These are phyloP conservation scores for Baorangia bicolor DNA, from an alignment of 768 basidiomycete genomes.

Conservation along the genomic window DNA sequence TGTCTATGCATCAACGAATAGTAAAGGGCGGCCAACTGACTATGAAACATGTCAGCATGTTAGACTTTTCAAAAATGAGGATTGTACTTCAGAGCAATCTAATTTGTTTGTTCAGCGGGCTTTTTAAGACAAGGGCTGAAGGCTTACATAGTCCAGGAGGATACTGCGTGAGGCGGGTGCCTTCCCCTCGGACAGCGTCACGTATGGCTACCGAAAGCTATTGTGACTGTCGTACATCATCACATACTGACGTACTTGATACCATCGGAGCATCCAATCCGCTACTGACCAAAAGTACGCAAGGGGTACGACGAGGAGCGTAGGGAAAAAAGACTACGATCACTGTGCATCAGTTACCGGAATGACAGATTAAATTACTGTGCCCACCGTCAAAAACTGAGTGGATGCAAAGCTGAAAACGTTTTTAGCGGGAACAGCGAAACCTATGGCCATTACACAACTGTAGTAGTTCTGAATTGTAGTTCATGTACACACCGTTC, in stretches of 20 bases:
- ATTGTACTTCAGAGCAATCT: conserved; percentile 47
- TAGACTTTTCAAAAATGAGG: neutral
- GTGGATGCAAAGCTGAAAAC: conserved; percentile 49
- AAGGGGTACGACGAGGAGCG: conserved; percentile 48
- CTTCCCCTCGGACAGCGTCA: conserved; percentile 52
- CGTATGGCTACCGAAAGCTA: conserved; percentile 50
- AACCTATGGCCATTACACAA: conserved; percentile 42
- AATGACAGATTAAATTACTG: neutral
- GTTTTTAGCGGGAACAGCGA: conserved; percentile 48
- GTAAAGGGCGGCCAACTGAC: conserved; percentile 44
- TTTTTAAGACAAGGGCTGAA: neutral
- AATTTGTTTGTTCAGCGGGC: neutral
- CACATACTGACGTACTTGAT: conserved; percentile 46
- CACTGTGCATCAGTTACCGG: neutral
- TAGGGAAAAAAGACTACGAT: conserved; percentile 58
- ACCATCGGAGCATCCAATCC: conserved; percentile 55
- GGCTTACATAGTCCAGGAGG: conserved; percentile 63
- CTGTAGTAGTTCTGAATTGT: neutral
- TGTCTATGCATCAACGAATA: conserved; percentile 52
- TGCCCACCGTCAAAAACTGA: conserved; percentile 44
- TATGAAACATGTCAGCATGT: conserved; percentile 23
- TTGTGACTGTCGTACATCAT: neutral
- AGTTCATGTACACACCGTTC: conserved; percentile 12
- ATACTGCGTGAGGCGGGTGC: conserved; percentile 57
- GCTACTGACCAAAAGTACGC: conserved; percentile 48